These are phyloP conservation scores for Paramyrothecium sp. DNA, from an alignment of 2,329 filamentous ascomycete genomes.

Conservation along the genomic window DNA sequence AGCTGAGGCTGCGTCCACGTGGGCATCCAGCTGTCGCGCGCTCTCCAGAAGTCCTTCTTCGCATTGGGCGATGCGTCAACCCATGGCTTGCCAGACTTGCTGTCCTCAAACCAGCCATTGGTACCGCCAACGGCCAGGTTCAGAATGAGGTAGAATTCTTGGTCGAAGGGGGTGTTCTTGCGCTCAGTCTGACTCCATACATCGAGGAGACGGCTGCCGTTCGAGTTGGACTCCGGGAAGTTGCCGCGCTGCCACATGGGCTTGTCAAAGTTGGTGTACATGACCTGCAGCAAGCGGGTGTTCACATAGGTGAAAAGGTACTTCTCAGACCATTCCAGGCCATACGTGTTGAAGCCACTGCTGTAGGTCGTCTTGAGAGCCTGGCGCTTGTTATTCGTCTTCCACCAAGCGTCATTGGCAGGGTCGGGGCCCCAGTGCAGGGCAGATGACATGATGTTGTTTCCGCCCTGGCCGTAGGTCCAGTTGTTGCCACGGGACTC, in stretches of 20 bases:
- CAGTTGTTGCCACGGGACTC: constrained; percentile 83
- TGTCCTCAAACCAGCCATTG: constrained; percentile 83
- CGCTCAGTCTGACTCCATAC: constrained; percentile 62
- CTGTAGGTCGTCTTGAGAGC: constrained; percentile 75
- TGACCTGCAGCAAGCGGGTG: constrained; percentile 73
- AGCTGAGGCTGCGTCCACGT: constrained; percentile 71
- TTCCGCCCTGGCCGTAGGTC: constrained; percentile 72
- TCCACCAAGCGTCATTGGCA: constrained; percentile 77
- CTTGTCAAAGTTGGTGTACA: constrained; percentile 72
- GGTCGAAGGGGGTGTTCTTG: constrained; percentile 70
- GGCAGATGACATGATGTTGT: constrained; percentile 76
- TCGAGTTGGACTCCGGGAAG: constrained; percentile 62
- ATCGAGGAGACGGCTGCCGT: constrained; percentile 64
- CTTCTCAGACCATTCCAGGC: constrained; percentile 83
- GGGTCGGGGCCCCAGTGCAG: constrained; percentile 79
- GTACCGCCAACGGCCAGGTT: constrained; percentile 75
- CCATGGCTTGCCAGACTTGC: constrained; percentile 74
- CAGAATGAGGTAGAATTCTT: constrained; percentile 73
- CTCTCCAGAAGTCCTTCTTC: constrained; percentile 74
- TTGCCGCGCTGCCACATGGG: constrained; percentile 67
- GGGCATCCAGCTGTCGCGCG: constrained; percentile 62
- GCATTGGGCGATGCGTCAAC: constrained; percentile 66
- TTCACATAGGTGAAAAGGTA: constrained; percentile 88
- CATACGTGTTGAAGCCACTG: constrained; percentile 70
- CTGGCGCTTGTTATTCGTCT: constrained; percentile 73